A percentile compares a stretch with the other conserved stretches of the same genome.
Evolutionary conservation across 371 early-diverging fungal genomes (phyloP).

Genomic region (Actinomortierella ambigua): DNA sequence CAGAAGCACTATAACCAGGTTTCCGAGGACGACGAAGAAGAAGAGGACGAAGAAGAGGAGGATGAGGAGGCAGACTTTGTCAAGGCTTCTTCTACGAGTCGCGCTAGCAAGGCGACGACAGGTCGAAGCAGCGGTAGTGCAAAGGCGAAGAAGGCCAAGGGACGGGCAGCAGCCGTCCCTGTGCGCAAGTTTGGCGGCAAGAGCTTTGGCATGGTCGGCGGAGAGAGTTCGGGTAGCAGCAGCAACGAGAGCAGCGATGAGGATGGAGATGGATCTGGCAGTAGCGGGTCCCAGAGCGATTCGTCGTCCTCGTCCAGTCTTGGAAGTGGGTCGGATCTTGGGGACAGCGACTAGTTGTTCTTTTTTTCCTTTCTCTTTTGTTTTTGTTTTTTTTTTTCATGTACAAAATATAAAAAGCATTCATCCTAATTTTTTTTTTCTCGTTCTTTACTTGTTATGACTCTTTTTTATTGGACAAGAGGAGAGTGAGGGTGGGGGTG

Average conservation of each 20-base stretch:
- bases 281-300: constrained; percentile 44
- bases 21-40: constrained; percentile 16
- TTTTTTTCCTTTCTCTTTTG: not conserved
- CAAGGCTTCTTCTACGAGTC: too few relatives aligned
- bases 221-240: constrained; percentile 40
- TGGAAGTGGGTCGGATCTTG: constrained; percentile 31
- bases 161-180: not conserved
- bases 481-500: too few relatives aligned
- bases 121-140: too few relatives aligned
- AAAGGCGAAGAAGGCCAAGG: too few relatives aligned
- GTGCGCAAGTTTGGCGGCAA: constrained; percentile 47
- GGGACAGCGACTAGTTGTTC: constrained; percentile 25
- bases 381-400: not conserved
- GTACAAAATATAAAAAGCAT: too few relatives aligned
- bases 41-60: constrained; percentile 37
- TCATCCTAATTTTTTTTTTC: too few relatives aligned
- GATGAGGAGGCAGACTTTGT: constrained; percentile 14
- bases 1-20: constrained; percentile 9
- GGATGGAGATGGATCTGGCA: constrained; percentile 42
- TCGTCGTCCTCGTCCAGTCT: constrained; percentile 35
- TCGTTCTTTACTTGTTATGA: too few relatives aligned
- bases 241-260: constrained; percentile 36
- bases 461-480: too few relatives aligned
- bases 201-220: constrained; percentile 41
- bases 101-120: too few relatives aligned